These are phyloP conservation scores for Salix caprea DNA, from an alignment of 345 rosid genomes.

Conservation along the genomic window DNA sequence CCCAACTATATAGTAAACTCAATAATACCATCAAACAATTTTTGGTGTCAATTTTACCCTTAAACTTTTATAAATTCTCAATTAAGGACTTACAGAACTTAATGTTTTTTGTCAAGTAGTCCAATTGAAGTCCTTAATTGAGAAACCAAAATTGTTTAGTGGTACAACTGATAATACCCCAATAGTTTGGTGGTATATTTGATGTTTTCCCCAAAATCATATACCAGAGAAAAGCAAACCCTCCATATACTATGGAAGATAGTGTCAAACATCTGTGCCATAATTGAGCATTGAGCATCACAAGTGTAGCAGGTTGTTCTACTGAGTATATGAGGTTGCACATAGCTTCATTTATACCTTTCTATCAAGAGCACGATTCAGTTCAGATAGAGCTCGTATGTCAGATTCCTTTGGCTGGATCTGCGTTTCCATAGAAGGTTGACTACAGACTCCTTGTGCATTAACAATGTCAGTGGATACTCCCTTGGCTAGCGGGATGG, in stretches of 20 bases:
- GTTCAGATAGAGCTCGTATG: constrained; percentile 47
- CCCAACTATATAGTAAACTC: too few species aligned
- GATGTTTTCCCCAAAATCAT: too few species aligned
- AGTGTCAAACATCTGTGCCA: background rate
- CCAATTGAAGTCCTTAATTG: too few species aligned
- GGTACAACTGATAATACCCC: too few species aligned
- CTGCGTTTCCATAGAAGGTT: constrained; percentile 31
- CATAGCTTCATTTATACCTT: constrained; percentile 40
- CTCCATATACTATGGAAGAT: background rate
- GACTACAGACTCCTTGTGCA: constrained; percentile 35
- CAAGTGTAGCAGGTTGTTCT: background rate
- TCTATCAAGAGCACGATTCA: constrained; percentile 43
- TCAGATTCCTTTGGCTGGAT: constrained; percentile 58
- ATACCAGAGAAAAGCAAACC: background rate
- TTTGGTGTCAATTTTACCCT: too few species aligned
- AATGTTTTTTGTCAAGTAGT: too few species aligned
- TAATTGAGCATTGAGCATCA: background rate
- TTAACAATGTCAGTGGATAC: constrained; percentile 28
- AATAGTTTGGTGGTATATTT: too few species aligned
- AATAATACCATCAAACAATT: too few species aligned
- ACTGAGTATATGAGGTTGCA: background rate
- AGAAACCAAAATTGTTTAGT: too few species aligned
- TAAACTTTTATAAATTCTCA: too few species aligned
- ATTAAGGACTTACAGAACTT: too few species aligned
- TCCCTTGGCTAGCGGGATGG: constrained; percentile 35